phyloP scores from a whole-genome alignment of 176 grass and related monocot genomes.

The Urochloa ruziziensis region DNA sequence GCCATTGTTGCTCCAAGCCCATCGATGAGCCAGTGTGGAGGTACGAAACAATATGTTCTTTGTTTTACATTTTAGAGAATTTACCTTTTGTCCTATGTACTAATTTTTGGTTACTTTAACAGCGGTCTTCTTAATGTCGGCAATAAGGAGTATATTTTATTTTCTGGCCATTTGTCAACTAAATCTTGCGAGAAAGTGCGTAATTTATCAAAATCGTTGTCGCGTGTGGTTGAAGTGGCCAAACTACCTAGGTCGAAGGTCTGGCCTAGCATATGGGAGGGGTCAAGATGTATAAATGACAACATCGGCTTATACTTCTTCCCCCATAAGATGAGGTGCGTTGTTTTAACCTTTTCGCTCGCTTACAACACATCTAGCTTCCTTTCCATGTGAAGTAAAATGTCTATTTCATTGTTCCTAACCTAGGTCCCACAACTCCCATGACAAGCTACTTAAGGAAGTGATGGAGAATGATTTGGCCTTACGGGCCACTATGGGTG shows the following conservation, averaged over 20 bases:
- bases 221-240: conserved; percentile 23
- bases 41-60: not conserved
- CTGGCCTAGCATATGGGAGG: conserved; percentile 67
- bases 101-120: conserved; percentile 14
- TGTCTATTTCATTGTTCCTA: not conserved
- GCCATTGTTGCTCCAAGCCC: not conserved
- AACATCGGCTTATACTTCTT: conserved; percentile 75
- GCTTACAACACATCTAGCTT: not conserved
- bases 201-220: conserved; percentile 37
- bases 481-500: conserved; percentile 18
- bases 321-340: conserved; percentile 44
- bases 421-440: conserved; percentile 28
- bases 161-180: conserved; percentile 61
- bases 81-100: not conserved
- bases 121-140: conserved; percentile 58
- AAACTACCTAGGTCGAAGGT: conserved; percentile 38
- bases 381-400: not conserved
- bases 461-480: conserved; percentile 40
- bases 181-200: conserved; percentile 55
- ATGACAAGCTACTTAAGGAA: conserved; percentile 35
- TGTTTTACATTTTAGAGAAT: not conserved
- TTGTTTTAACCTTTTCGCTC: not conserved
- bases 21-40: conserved; percentile 28
- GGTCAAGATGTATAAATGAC: conserved; percentile 37
- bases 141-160: conserved; percentile 16